Percentiles rank a stretch among this genome's conserved stretches.
Conservation (phyloP, 768 basidiomycete species). For the Saitozyma sp. region DNA sequence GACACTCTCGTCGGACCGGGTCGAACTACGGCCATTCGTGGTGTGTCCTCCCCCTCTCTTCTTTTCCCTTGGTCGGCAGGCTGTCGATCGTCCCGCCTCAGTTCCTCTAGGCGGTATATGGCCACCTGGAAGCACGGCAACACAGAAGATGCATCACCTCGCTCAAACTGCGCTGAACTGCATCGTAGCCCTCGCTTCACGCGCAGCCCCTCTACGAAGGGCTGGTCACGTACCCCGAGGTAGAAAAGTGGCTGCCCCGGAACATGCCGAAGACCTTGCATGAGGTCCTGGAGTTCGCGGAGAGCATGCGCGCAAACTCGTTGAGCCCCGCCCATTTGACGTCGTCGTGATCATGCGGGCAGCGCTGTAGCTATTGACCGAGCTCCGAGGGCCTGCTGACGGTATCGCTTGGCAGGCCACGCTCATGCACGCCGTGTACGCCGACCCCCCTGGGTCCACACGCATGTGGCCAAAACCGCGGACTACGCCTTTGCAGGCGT, state of each 20-base stretch:
- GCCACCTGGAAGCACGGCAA: too few species aligned
- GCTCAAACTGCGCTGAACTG: too few species aligned
- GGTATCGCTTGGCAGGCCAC: not conserved
- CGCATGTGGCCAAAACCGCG: conserved; percentile 15
- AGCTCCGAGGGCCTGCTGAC: too few species aligned
- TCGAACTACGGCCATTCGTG: conserved; percentile 42
- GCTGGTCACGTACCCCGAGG: conserved; percentile 19
- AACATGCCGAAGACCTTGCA: conserved; percentile 15
- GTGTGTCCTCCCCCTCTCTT: conserved; percentile 17
- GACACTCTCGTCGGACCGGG: conserved; percentile 33
- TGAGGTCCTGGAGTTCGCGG: conserved; percentile 21
- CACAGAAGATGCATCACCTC: too few species aligned
- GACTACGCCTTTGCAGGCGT: conserved; percentile 37
- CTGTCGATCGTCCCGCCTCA: too few species aligned
- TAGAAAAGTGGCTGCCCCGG: conserved; percentile 18
- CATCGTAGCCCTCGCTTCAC: conserved; percentile 32
- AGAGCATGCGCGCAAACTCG: conserved; percentile 6
- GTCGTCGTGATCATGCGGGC: too few species aligned
- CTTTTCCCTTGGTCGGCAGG: too few species aligned
- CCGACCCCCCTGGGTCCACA: conserved; percentile 21
- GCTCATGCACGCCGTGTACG: conserved; percentile 30
- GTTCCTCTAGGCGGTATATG: too few species aligned
- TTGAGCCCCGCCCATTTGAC: conserved; percentile 1
- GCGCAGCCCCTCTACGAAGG: conserved; percentile 26
- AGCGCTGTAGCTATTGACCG: not conserved